Conservation (phyloP, 176 grass and related monocot species). For the Triticum urartu region DNA sequence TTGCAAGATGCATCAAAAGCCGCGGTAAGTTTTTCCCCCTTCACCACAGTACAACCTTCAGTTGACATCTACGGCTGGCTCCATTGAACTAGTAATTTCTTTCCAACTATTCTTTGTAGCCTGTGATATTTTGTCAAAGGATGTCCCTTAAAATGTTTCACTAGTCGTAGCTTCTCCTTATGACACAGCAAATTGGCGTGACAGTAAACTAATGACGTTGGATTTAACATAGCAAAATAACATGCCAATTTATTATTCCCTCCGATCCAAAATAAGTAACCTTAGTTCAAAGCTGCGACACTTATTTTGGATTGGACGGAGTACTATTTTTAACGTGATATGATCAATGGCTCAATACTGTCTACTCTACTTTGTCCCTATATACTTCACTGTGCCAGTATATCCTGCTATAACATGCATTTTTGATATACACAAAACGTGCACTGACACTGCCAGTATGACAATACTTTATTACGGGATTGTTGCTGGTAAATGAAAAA, state of each 20-base stretch:
- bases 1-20: conserved; percentile 76
- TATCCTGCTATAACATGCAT: not conserved
- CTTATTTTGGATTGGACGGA: no score
- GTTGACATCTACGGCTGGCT: not conserved
- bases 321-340: conserved; percentile 2
- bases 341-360: conserved; percentile 4
- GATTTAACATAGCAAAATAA: not conserved
- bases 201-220: not conserved
- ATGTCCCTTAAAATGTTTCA: not conserved
- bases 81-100: not conserved
- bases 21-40: conserved; percentile 56
- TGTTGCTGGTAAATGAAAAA: conserved; percentile 6
- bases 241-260: not conserved
- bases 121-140: conserved; percentile 19
- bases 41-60: not conserved
- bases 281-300: no score
- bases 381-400: conserved; percentile 11
- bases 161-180: not conserved
- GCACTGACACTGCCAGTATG: not conserved
- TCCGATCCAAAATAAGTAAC: no score
- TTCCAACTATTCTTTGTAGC: not conserved
- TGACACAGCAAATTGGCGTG: not conserved
- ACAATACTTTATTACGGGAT: not conserved
- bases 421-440: conserved; percentile 5
- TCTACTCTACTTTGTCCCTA: not conserved